phyloP scores from a whole-genome alignment of 805 yeast genomes.

The Maudiozyma saulgeensis region DNA sequence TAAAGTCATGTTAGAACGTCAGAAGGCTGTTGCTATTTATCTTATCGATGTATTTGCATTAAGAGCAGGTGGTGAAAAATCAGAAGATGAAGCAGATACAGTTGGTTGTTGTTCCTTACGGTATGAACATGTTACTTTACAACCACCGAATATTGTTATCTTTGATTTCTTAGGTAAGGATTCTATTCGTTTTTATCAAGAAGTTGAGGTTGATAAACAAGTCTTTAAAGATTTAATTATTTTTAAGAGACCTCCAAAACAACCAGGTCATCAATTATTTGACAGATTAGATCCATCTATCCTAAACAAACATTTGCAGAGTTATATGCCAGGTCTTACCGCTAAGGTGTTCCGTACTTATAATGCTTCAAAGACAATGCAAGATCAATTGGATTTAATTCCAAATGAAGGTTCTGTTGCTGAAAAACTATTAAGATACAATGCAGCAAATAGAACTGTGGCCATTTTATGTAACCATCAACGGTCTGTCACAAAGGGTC shows the following conservation, averaged over 20 bases:
- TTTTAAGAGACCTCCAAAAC: conserved; percentile 59
- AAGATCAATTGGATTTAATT: conserved; percentile 79
- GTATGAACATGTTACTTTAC: conserved; percentile 77
- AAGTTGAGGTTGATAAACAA: conserved; percentile 84
- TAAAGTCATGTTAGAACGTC: conserved; percentile 74
- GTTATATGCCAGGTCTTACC: conserved; percentile 84
- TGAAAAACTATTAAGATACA: conserved; percentile 78
- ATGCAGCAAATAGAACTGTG: conserved; percentile 92
- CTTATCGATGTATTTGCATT: conserved; percentile 86
- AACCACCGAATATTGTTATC: conserved; percentile 76
- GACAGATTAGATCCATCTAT: conserved; percentile 80
- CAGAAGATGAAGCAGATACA: conserved; percentile 96
- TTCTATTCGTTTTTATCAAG: conserved; percentile 84
- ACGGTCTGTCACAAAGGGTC: conserved; percentile 79
- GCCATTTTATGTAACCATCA: conserved; percentile 97
- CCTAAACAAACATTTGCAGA: conserved; percentile 78
- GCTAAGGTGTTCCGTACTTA: conserved; percentile 97
- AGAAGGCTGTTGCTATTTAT: conserved; percentile 89
- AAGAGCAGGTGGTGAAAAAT: conserved; percentile 97
- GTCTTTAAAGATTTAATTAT: conserved; percentile 82
- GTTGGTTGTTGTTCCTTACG: conserved; percentile 95
- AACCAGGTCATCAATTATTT: conserved; percentile 85
- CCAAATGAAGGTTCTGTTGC: conserved; percentile 79
- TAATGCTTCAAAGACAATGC: conserved; percentile 95
- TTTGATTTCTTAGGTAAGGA: conserved; percentile 95